Conservation (phyloP, 768 basidiomycete genomes). For the Mycena indigotica region DNA sequence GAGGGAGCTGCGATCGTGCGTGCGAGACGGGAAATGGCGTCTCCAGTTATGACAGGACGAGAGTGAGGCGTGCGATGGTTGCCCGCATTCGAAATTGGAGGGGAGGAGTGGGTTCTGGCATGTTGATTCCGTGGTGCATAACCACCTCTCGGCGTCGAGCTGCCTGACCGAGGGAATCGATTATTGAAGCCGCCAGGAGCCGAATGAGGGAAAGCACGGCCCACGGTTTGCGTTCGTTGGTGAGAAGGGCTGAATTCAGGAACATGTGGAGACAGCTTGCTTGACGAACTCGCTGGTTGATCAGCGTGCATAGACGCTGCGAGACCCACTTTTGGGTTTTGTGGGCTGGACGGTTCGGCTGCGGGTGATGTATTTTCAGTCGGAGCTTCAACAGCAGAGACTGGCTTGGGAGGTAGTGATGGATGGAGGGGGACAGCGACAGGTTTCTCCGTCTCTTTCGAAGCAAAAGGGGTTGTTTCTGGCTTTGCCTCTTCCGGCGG, state of each 20-base stretch:
- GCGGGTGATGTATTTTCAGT: not conserved
- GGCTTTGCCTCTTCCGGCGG: constrained; percentile 25
- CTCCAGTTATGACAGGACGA: constrained; percentile 74
- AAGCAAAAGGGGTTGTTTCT: constrained; percentile 22
- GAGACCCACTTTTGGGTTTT: constrained; percentile 34
- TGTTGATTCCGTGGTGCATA: constrained; percentile 43
- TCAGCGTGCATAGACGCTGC: constrained; percentile 61
- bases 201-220: constrained; percentile 39
- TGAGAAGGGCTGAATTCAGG: constrained; percentile 43
- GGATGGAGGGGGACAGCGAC: constrained; percentile 38
- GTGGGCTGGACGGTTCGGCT: not conserved
- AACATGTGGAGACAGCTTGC: constrained; percentile 30
- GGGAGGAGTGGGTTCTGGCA: constrained; percentile 68
- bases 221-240: constrained; percentile 59
- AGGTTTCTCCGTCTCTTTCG: constrained; percentile 14
- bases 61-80: constrained; percentile 46
- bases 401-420: constrained; percentile 52
- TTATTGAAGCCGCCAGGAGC: constrained; percentile 29
- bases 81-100: constrained; percentile 46
- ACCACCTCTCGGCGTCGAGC: constrained; percentile 46
- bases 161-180: constrained; percentile 45
- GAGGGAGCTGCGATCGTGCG: constrained; percentile 53
- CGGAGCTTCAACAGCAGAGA: constrained; percentile 21
- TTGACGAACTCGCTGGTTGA: constrained; percentile 42
- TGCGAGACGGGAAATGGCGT: constrained; percentile 67